Conservation (phyloP, 2,329 filamentous ascomycete genomes). For the Colletotrichum spaethianum region DNA sequence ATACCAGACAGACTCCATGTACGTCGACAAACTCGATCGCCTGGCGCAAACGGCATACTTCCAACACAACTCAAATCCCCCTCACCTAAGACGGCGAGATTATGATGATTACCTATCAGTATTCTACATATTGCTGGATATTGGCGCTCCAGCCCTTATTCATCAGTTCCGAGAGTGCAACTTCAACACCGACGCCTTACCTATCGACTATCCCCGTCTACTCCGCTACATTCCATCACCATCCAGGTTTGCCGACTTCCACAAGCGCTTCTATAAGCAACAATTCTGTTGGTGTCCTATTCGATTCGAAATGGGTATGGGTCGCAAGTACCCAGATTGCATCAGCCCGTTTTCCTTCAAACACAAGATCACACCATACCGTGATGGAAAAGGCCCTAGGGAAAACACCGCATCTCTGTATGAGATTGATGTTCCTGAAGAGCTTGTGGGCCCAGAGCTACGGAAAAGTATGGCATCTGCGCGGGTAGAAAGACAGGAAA, state of each 20-base stretch:
- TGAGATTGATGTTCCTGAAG: constrained; percentile 19
- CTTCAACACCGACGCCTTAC: no score
- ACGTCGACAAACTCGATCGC: no score
- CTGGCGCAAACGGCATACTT: no score
- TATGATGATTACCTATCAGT: no score
- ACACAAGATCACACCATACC: constrained; percentile 11
- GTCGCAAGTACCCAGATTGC: constrained; percentile 12
- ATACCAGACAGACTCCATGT: no score
- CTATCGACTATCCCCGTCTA: no score
- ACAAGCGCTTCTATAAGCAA: constrained; percentile 14
- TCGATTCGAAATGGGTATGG: constrained; percentile 38
- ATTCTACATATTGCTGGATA: no score
- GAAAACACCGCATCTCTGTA: constrained; percentile 15
- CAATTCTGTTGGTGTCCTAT: constrained; percentile 43
- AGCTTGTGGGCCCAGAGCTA: neutral
- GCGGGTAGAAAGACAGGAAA: neutral
- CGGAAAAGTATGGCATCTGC: constrained; percentile 1
- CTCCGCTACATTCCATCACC: no score
- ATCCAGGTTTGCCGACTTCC: neutral
- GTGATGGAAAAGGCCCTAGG: constrained; percentile 6
- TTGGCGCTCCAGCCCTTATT: no score
- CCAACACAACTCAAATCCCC: no score
- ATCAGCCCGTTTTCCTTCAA: constrained; percentile 37
- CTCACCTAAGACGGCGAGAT: no score
- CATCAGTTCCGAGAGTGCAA: no score